Percentiles rank a stretch among this genome's conserved stretches.
These are phyloP conservation scores for Clonostachys sp. DNA, from an alignment of 2,329 filamentous ascomycete genomes.

Conservation along the genomic window DNA sequence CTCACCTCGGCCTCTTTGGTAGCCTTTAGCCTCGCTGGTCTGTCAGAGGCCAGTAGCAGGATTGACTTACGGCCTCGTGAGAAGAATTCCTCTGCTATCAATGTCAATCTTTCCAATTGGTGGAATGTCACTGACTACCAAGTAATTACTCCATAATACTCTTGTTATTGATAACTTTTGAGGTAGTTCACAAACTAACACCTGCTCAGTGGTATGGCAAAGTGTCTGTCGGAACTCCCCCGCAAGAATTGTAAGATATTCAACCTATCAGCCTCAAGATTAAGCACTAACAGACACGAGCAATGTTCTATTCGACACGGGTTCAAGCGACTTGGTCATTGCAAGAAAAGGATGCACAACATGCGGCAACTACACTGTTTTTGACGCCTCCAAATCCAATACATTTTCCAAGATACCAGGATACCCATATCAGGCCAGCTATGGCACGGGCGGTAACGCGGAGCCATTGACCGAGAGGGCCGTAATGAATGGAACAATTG, in stretches of 20 bases:
- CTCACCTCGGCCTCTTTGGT: too few species aligned
- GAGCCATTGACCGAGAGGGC: conserved; percentile 13
- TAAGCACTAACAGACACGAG: conserved; percentile 6
- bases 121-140: conserved; percentile 1
- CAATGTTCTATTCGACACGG: conserved; percentile 23
- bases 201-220: conserved; percentile 7
- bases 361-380: conserved; percentile 14
- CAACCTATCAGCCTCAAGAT: background rate
- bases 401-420: conserved; percentile 17
- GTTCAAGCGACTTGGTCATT: conserved; percentile 17
- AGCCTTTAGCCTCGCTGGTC: too few species aligned
- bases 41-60: too few species aligned
- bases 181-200: too few species aligned
- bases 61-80: too few species aligned
- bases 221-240: conserved; percentile 9
- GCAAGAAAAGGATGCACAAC: conserved; percentile 17
- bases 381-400: conserved; percentile 16
- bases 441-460: conserved; percentile 18
- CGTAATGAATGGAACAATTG: conserved; percentile 13
- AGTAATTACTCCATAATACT: background rate
- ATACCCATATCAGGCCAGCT: conserved; percentile 7
- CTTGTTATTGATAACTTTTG: too few species aligned
- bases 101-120: conserved; percentile 8
- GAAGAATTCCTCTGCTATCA: background rate
- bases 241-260: conserved; percentile 18